These are phyloP conservation scores for Penicillium expansum DNA, from an alignment of 2,329 filamentous ascomycete species.

Conservation along the genomic window DNA sequence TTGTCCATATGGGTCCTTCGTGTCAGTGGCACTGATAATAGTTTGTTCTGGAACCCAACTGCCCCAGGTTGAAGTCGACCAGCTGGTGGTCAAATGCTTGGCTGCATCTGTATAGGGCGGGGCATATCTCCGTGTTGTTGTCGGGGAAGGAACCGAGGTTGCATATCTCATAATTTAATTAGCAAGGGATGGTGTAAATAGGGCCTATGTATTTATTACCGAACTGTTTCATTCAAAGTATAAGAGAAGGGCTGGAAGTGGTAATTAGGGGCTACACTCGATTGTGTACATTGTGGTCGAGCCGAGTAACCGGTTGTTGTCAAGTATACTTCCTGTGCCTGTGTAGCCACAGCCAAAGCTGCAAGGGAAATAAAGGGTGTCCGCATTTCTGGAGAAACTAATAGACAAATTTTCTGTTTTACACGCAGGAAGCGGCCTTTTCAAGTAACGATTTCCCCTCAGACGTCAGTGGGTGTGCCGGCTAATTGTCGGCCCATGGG, in stretches of 20 bases:
- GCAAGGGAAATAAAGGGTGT: background rate
- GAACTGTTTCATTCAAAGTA: conserved; percentile 30
- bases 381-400: background rate
- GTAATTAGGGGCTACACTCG: conserved; percentile 20
- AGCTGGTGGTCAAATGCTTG: conserved; percentile 22
- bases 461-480: background rate
- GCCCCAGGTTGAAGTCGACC: conserved; percentile 34
- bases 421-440: background rate
- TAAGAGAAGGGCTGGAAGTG: conserved; percentile 30
- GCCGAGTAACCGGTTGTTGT: conserved; percentile 25
- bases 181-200: conserved; percentile 1
- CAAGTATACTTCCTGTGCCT: conserved; percentile 29
- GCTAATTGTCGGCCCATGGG: background rate
- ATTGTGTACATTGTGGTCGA: conserved; percentile 27
- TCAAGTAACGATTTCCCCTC: background rate
- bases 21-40: conserved; percentile 27
- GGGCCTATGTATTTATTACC: conserved; percentile 6
- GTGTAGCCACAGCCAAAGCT: conserved; percentile 5
- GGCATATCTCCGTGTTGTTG: conserved; percentile 31
- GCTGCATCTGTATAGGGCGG: conserved; percentile 26
- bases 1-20: conserved; percentile 33
- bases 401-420: background rate
- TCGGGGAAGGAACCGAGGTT: conserved; percentile 32
- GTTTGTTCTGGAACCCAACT: conserved; percentile 35
- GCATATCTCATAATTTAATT: conserved; percentile 24